Percentiles rank a stretch among this genome's conserved stretches.
phyloP scores from a whole-genome alignment of 768 basidiomycete genomes.

The Tulasnella sp. region DNA sequence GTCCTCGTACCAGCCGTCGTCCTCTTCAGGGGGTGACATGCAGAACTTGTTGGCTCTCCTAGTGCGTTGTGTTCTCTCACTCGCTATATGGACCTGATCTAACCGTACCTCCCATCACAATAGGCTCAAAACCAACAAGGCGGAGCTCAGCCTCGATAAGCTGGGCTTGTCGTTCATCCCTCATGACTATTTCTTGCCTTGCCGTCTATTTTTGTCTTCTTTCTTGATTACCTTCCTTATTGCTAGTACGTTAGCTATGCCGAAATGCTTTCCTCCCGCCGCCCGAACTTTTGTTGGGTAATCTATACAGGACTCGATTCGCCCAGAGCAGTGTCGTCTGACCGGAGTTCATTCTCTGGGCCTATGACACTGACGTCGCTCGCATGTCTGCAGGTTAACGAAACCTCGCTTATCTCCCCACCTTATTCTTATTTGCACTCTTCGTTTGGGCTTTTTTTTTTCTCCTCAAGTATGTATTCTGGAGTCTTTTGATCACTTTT shows the following conservation, averaged over 20 bases:
- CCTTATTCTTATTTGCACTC: too few relatives aligned
- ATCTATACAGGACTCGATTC: background rate
- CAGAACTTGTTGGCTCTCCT: conserved; percentile 23
- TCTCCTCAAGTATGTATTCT: too few relatives aligned
- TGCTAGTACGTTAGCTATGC: background rate
- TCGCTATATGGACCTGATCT: background rate
- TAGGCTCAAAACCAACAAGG: conserved; percentile 26
- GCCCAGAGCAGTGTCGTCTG: background rate
- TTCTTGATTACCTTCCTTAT: background rate
- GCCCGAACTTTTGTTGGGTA: background rate
- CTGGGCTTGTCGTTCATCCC: background rate
- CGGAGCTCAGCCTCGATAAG: background rate
- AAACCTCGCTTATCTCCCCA: too few relatives aligned
- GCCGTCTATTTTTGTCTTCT: background rate
- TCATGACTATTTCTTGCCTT: background rate
- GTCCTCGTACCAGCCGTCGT: background rate
- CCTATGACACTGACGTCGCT: too few relatives aligned
- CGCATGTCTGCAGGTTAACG: background rate
- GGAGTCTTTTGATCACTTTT: too few relatives aligned
- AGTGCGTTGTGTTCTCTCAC: background rate
- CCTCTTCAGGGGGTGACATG: background rate
- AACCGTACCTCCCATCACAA: background rate
- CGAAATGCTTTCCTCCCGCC: background rate
- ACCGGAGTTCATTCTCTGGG: background rate
- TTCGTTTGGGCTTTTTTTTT: too few relatives aligned